A percentile compares a stretch with the other conserved stretches of the same genome.
These are phyloP conservation scores for Hansfordia pulvinata DNA, from an alignment of 2,329 filamentous ascomycete species.

Conservation along the genomic window DNA sequence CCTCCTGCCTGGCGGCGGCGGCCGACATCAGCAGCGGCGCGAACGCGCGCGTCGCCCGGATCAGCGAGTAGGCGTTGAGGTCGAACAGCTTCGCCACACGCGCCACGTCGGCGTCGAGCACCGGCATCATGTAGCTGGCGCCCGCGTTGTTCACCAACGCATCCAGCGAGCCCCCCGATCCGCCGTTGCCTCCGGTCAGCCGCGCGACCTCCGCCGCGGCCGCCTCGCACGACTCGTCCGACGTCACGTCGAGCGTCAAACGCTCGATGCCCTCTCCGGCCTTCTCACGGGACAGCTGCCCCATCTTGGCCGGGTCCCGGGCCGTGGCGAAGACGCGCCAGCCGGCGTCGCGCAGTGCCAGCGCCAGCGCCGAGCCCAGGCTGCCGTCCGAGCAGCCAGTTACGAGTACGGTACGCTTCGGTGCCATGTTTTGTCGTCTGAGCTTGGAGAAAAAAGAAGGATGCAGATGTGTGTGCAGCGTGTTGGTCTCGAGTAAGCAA, in stretches of 20 bases:
- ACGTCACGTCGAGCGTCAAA: slow-evolving; percentile 11
- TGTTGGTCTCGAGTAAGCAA: too few species aligned
- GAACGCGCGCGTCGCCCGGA: neutral
- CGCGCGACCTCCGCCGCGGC: slow-evolving; percentile 6
- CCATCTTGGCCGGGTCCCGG: slow-evolving; percentile 13
- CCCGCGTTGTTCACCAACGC: slow-evolving; percentile 17
- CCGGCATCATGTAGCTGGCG: slow-evolving; percentile 4
- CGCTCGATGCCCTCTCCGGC: slow-evolving; percentile 8
- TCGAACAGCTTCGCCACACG: neutral
- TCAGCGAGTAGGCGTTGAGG: neutral
- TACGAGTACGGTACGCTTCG: slow-evolving; percentile 14
- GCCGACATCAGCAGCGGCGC: neutral
- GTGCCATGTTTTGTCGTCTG: too few species aligned
- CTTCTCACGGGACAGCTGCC: too few species aligned
- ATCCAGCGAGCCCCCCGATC: slow-evolving; percentile 15
- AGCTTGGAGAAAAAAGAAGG: too few species aligned
- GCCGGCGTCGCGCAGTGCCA: slow-evolving; percentile 13
- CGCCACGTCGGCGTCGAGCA: slow-evolving; percentile 1
- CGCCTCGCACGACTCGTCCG: slow-evolving; percentile 8
- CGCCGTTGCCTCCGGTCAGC: slow-evolving; percentile 8
- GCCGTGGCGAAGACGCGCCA: slow-evolving; percentile 17
- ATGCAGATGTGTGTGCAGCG: too few species aligned
- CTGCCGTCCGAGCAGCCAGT: slow-evolving; percentile 21
- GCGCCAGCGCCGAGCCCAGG: slow-evolving; percentile 16
- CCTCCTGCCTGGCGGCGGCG: neutral